Evolutionary conservation across 306 rosid genomes (phyloP).

Genomic region (Cucurbita maxima): DNA sequence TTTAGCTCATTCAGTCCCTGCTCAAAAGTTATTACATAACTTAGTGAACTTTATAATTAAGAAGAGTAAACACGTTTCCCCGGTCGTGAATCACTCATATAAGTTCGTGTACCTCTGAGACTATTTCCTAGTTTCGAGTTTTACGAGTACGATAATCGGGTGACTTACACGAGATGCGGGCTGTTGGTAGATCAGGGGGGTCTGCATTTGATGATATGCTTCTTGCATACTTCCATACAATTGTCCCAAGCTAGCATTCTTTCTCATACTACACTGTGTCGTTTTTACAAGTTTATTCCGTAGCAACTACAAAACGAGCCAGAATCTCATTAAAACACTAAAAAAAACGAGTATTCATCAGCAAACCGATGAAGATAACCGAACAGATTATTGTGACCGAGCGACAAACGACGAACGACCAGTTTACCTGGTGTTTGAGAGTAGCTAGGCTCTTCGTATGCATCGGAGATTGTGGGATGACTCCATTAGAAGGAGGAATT

Average conservation of each 20-base stretch:
- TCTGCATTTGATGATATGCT: constrained; percentile 89
- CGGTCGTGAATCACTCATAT: too few relatives aligned
- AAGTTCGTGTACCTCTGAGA: too few relatives aligned
- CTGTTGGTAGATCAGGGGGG: constrained; percentile 70
- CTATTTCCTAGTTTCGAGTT: neutral
- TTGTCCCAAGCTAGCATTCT: constrained; percentile 88
- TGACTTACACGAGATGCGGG: constrained; percentile 47
- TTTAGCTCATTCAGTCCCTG: constrained; percentile 80
- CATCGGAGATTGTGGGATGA: constrained; percentile 98
- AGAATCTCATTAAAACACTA: neutral
- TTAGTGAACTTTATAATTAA: neutral
- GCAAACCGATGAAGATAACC: neutral
- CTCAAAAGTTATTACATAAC: neutral
- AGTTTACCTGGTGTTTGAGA: constrained; percentile 85
- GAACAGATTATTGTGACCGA: neutral
- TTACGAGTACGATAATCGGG: neutral
- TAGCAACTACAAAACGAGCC: constrained; percentile 46
- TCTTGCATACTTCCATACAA: constrained; percentile 93
- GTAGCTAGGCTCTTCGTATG: constrained; percentile 97
- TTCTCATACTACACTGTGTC: constrained; percentile 54
- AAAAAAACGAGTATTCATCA: neutral
- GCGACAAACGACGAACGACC: neutral
- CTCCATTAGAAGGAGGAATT: constrained; percentile 93
- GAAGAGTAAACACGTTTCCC: too few relatives aligned
- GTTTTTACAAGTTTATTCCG: constrained; percentile 63